These are phyloP conservation scores for Taiozyma onychis DNA, from an alignment of 1,139 yeast species.

Conservation along the genomic window DNA sequence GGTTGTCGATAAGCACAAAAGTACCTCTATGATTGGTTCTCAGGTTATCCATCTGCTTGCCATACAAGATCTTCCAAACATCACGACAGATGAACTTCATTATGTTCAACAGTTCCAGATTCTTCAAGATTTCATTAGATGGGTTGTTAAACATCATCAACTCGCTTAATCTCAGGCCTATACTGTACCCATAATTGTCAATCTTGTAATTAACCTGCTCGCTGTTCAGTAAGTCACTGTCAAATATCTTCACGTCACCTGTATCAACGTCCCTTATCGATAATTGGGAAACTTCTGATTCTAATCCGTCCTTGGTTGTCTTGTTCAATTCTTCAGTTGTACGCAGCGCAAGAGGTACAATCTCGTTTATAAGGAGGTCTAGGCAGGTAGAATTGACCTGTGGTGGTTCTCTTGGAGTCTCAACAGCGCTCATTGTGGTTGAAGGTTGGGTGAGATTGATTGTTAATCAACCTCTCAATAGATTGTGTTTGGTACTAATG, in stretches of 20 bases:
- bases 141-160: slow-evolving; percentile 56
- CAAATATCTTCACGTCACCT: slow-evolving; percentile 39
- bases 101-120: slow-evolving; percentile 64
- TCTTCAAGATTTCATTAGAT: slow-evolving; percentile 36
- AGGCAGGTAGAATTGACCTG: slow-evolving; percentile 45
- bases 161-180: slow-evolving; percentile 74
- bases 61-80: slow-evolving; percentile 75
- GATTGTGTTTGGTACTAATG: too few species aligned
- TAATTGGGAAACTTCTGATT: slow-evolving; percentile 16
- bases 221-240: slow-evolving; percentile 31
- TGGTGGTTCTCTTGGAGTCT: not conserved
- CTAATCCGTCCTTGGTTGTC: slow-evolving; percentile 5
- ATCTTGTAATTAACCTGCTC: slow-evolving; percentile 58
- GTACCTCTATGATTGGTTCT: slow-evolving; percentile 90
- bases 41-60: slow-evolving; percentile 86
- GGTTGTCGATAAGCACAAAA: slow-evolving; percentile 69
- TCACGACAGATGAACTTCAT: slow-evolving; percentile 93
- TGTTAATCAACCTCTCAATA: too few species aligned
- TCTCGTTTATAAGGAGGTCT: slow-evolving; percentile 64
- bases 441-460: not conserved
- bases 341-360: slow-evolving; percentile 65
- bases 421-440: not conserved
- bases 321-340: slow-evolving; percentile 36
- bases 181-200: slow-evolving; percentile 64
- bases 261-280: slow-evolving; percentile 27